Base-by-base conservation (phyloP, 1,139 yeast genomes). In the Casaregolazyma lundiana region DNA sequence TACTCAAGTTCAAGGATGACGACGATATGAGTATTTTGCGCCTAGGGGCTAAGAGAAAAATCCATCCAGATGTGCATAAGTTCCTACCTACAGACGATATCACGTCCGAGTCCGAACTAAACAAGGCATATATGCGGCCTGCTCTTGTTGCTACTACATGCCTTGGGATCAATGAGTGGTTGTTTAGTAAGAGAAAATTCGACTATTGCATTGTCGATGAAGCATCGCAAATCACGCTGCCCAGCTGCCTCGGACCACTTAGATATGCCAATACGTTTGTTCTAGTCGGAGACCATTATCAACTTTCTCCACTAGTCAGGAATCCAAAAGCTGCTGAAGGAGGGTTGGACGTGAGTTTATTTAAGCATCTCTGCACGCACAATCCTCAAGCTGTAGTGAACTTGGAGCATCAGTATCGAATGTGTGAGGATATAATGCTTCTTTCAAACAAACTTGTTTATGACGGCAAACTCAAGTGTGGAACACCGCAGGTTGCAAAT, bases 151-250 rank as follows among this genome's bases (percentile, higher is more conserved):
- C 97, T 0, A 77, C 90, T 1, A 92, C 98, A 0, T 87, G 96
- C 58, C 69, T 92, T 38, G 92, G 95, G 0, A 76, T 88, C 22
- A 76, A 72, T 18, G 60, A 63, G 47, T 71, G 81, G 62, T 66
- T 81, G 17, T 78, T 82, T 64, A 68, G 71, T 43, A 69, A 84
- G 43, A 68, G 77, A 26, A 72, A 70, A 17, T 92, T 92, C 65
- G 98, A 92, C 61, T 90, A 86, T 61, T 94, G 97, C 61, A 90
- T 92, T 39, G 77, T 94, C 40, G 99, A 92, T 63, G 99, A 92
- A 62, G 97, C 98, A 0, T 89, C 97, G 0, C 98, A 92, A 60
- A 87, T 90, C 0, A 82, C 97, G 0, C 72, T 92, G 70, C 98
- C 99, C 0, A 75, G 87, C 3, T 85, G 95, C 56, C 65, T 92